Conservation (phyloP, 164 flowering plant species). For the Vitis rotundifolia region DNA sequence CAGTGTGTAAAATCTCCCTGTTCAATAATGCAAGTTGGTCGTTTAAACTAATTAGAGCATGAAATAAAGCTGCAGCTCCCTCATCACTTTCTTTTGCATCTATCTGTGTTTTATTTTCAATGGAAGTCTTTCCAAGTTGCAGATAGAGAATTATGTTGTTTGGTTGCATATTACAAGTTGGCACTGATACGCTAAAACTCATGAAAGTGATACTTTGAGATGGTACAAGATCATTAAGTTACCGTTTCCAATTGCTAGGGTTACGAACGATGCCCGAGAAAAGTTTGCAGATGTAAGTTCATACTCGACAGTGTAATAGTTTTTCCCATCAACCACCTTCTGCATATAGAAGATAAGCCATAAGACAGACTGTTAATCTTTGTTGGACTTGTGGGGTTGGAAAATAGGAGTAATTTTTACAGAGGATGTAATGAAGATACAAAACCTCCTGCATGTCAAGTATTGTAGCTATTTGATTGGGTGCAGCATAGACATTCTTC, state of each 20-base stretch:
- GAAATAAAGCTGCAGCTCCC: too few relatives aligned
- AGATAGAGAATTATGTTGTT: not conserved
- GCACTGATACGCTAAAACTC: not conserved
- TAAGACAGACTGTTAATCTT: not conserved
- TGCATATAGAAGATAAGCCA: conserved; percentile 27
- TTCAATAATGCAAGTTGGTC: not conserved
- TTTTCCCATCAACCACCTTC: conserved; percentile 63
- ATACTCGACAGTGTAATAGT: conserved; percentile 79
- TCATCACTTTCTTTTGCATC: too few relatives aligned
- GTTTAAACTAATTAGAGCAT: not conserved
- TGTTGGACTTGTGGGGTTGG: not conserved
- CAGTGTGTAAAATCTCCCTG: conserved; percentile 79
- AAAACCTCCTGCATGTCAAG: conserved; percentile 74
- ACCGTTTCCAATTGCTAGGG: conserved; percentile 82
- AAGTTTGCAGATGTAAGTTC: conserved; percentile 61
- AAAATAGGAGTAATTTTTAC: not conserved
- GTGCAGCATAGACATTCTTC: conserved; percentile 61
- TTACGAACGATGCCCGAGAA: conserved; percentile 65
- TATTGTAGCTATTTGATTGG: conserved; percentile 57
- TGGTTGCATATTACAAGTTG: not conserved
- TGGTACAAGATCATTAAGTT: conserved; percentile 5
- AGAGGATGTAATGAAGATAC: not conserved
- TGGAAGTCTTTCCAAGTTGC: not conserved
- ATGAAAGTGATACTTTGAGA: too few relatives aligned
- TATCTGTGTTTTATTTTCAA: too few relatives aligned